Conservation (phyloP, 73 alveolate genomes). For the Urostyla sp. region DNA sequence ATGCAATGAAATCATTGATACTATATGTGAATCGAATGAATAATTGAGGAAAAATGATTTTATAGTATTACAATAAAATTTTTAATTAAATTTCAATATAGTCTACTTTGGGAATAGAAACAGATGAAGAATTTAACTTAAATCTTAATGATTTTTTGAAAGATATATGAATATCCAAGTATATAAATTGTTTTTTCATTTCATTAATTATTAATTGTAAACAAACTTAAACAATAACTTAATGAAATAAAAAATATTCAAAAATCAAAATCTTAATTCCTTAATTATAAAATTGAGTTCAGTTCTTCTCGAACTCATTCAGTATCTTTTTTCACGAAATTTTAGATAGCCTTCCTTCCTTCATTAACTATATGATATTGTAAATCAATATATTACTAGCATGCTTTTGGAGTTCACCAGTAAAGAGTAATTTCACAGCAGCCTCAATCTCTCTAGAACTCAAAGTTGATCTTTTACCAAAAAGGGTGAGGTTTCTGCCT, state of each 20-base stretch:
- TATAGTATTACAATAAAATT: constrained; percentile 47
- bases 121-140: constrained; percentile 63
- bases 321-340: no score
- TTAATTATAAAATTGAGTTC: neutral
- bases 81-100: neutral
- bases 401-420: constrained; percentile 40
- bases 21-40: constrained; percentile 80
- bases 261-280: no score
- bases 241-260: no score
- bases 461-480: constrained; percentile 23
- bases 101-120: constrained; percentile 78
- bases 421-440: constrained; percentile 23
- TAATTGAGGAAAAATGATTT: constrained; percentile 78
- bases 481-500: constrained; percentile 8
- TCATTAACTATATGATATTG: no score
- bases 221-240: no score
- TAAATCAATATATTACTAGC: no score
- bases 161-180: no score
- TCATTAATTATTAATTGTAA: no score
- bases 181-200: no score
- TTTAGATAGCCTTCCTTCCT: no score
- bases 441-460: constrained; percentile 49
- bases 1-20: constrained; percentile 84
- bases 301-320: no score
- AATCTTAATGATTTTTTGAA: constrained; percentile 8